A percentile compares a stretch with the other conserved stretches of the same genome.
phyloP scores from a whole-genome alignment of 2,329 filamentous ascomycete species.

The Neofusicoccum laricinum region DNA sequence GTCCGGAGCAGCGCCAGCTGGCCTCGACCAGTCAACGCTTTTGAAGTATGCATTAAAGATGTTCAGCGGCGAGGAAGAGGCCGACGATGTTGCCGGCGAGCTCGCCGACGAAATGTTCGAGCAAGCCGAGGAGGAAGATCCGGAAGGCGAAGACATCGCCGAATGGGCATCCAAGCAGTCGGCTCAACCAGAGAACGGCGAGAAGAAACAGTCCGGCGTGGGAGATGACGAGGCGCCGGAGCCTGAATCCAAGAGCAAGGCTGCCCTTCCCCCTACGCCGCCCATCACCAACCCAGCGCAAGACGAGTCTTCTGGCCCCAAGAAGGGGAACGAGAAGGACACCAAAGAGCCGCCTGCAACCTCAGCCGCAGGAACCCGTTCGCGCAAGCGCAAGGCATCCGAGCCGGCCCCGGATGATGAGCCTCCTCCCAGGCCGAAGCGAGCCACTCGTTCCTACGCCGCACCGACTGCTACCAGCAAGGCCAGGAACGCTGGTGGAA shows the following conservation, averaged over 20 bases:
- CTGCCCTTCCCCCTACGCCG: conserved; percentile 11
- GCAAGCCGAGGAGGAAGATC: conserved; percentile 23
- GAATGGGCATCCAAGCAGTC: conserved; percentile 16
- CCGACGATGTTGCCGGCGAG: conserved; percentile 33
- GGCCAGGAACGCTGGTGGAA: conserved; percentile 19
- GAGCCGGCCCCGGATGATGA: conserved; percentile 24
- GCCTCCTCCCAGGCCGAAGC: conserved; percentile 27
- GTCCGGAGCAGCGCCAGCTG: conserved; percentile 31
- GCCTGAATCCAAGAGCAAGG: neutral
- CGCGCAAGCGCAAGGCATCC: conserved; percentile 33
- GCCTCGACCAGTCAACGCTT: conserved; percentile 42
- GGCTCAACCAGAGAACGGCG: conserved; percentile 19
- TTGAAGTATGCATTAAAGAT: conserved; percentile 45
- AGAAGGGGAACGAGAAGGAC: conserved; percentile 12
- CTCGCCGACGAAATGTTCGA: conserved; percentile 43
- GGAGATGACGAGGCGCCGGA: neutral
- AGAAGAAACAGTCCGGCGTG: neutral
- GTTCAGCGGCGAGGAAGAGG: conserved; percentile 38
- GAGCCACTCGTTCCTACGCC: conserved; percentile 29
- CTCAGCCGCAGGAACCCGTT: conserved; percentile 7
- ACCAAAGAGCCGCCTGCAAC: neutral
- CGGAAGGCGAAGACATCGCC: conserved; percentile 1
- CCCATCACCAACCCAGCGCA: neutral
- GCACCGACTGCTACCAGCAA: conserved; percentile 37
- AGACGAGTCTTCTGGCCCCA: conserved; percentile 1